Base-by-base conservation (phyloP, 2,329 filamentous ascomycete genomes). In the Ophiocordyceps camponoti-saundersi region DNA sequence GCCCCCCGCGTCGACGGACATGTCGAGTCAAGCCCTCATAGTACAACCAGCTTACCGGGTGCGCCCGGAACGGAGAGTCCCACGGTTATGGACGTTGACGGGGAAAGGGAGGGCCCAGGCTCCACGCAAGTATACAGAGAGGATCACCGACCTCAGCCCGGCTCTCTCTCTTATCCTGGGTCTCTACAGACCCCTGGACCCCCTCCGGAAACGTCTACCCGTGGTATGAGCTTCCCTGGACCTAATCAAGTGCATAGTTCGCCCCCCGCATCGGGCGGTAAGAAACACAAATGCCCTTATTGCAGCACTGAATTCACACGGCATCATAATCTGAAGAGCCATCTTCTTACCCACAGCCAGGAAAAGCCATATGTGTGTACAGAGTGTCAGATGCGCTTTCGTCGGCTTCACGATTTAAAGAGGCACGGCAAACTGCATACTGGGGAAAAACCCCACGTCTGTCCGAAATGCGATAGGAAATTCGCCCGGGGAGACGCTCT, bases 251-350 rank as follows among this genome's bases (percentile, higher is more conserved):
- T 56, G 53, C 70, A 57, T 61, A 68, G 52, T 48, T 71, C 56
- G 55, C 69, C 87, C 6, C 81, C 84, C 0, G 80, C 80, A 23
- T 65, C 66, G 2, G 56, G 56, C 16, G 73, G 77, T 46, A 95
- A 95, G 67, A 90, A 92, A 58, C 90, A 98, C 68, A 94, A 92
- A 63, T 98, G 92, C 59, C 90, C 87, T 1, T 95, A 94, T 62
- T 98, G 92, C 70, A 79, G 87, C 39, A 95, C 92, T 6, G 92
- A 95, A 58, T 98, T 98, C 56, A 98, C 92, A 26, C 79, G 92
- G 42, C 92, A 96, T 60, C 92, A 96, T 61, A 96, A 98, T 58
- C 75, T 96, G 26, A 98, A 96, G 67, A 95, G 88, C 55, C 92
- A 98, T 66, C 75, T 98, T 48, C 77, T 98, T 60, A 96, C 92